Conservation (phyloP, 345 rosid species). For the Syzygium oleosum region DNA sequence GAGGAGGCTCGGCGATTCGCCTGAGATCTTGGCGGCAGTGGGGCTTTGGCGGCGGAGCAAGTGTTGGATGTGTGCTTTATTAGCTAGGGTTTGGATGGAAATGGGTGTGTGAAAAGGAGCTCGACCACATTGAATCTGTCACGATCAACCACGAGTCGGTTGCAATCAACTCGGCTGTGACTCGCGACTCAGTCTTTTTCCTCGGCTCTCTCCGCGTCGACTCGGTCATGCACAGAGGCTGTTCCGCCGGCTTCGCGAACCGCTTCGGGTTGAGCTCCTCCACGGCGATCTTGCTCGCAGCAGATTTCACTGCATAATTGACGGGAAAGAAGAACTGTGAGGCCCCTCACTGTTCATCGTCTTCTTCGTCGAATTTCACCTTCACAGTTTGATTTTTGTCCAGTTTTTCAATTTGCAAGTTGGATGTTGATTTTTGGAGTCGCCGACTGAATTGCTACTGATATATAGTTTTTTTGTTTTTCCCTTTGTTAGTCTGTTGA, state of each 20-base stretch:
- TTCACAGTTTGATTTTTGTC: background rate
- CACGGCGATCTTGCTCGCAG: background rate
- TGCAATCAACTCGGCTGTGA: background rate
- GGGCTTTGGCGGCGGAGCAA: too few relatives aligned
- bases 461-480: too few relatives aligned
- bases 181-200: background rate
- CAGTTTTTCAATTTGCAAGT: background rate
- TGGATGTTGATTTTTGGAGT: background rate
- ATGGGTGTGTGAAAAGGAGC: background rate
- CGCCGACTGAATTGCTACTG: background rate
- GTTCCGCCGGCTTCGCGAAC: background rate
- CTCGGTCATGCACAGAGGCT: background rate
- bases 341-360: background rate
- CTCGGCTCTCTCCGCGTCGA: background rate
- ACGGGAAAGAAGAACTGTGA: background rate
- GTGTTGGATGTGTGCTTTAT: too few relatives aligned
- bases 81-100: too few relatives aligned
- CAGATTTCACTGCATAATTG: background rate
- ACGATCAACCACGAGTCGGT: background rate
- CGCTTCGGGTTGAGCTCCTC: background rate
- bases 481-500: too few relatives aligned
- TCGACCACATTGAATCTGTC: background rate
- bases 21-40: too few relatives aligned
- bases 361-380: background rate
- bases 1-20: too few relatives aligned